Conservation (phyloP, 345 rosid genomes). For the Laguncularia racemosa region DNA sequence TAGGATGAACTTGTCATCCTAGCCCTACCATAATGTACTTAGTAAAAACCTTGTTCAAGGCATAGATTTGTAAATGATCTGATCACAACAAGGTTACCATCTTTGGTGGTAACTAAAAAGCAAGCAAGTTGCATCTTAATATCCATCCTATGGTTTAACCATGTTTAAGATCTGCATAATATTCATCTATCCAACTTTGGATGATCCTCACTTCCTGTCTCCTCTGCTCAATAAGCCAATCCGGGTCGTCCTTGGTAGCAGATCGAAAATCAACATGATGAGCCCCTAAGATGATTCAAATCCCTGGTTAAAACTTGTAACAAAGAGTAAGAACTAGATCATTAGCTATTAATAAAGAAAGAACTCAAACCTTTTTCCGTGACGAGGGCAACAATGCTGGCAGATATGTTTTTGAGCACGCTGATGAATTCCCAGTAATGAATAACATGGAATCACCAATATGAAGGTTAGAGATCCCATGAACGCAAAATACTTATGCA, state of each 20-base stretch:
- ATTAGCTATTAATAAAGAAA: background rate
- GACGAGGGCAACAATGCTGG: conserved; percentile 58
- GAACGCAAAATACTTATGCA: no score
- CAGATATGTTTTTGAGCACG: conserved; percentile 58
- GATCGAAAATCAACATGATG: conserved; percentile 62
- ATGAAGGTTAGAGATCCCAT: no score
- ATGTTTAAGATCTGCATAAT: conserved; percentile 30
- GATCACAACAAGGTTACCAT: no score
- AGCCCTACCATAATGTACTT: no score
- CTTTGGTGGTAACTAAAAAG: no score
- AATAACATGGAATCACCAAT: no score
- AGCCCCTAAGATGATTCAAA: conserved; percentile 38
- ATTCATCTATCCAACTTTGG: conserved; percentile 46
- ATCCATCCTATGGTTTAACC: background rate
- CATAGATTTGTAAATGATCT: no score
- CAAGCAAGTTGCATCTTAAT: no score
- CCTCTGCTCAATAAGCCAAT: conserved; percentile 59
- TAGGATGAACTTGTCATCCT: no score
- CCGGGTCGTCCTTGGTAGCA: conserved; percentile 45
- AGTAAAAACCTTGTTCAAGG: no score
- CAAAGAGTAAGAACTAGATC: background rate
- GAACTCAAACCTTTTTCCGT: conserved; percentile 39
- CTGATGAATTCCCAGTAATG: conserved; percentile 18
- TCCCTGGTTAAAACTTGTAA: background rate
- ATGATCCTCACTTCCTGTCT: conserved; percentile 53